A percentile compares a stretch with the other conserved stretches of the same genome.
Evolutionary conservation across 2,329 filamentous ascomycete genomes (phyloP).

Genomic region (Claviceps purpurea): DNA sequence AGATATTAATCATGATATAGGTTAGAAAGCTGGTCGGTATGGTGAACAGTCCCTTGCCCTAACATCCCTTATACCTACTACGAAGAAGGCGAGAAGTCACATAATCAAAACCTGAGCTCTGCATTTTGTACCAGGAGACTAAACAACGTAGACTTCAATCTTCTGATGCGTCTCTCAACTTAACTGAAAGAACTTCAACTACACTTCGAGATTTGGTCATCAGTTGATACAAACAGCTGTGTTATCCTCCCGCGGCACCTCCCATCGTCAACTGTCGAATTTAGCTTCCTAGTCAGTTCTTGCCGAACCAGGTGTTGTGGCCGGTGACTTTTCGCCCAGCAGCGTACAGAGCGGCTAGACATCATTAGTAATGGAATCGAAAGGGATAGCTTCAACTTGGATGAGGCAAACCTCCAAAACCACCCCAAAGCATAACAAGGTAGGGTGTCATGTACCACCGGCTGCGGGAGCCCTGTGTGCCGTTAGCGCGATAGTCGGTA

Average conservation of each 20-base stretch:
- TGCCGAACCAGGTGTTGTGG: constrained; percentile 66
- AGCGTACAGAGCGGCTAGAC: constrained; percentile 50
- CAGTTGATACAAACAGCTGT: not conserved
- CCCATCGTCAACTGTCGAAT: not conserved
- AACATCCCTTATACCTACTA: not conserved
- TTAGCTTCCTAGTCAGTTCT: constrained; percentile 31
- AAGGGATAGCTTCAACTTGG: not conserved
- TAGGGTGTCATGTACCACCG: constrained; percentile 54
- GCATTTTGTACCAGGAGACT: no score
- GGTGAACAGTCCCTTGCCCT: not conserved
- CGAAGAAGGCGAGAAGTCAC: not conserved
- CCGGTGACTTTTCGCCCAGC: constrained; percentile 60
- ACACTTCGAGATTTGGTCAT: not conserved
- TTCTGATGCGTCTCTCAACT: not conserved
- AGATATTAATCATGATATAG: constrained; percentile 40
- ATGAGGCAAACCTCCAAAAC: constrained; percentile 42
- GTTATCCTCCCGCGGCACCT: not conserved
- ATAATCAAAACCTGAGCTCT: no score
- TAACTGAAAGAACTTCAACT: not conserved
- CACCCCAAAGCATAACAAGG: constrained; percentile 49
- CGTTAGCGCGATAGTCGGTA: constrained; percentile 3
- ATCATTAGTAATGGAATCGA: not conserved
- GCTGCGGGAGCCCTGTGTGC: constrained; percentile 48
- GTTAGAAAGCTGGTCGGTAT: no score
- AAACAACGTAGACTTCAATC: not conserved